These are phyloP conservation scores for Alternaria infectoria DNA, from an alignment of 2,329 filamentous ascomycete genomes.

Conservation along the genomic window DNA sequence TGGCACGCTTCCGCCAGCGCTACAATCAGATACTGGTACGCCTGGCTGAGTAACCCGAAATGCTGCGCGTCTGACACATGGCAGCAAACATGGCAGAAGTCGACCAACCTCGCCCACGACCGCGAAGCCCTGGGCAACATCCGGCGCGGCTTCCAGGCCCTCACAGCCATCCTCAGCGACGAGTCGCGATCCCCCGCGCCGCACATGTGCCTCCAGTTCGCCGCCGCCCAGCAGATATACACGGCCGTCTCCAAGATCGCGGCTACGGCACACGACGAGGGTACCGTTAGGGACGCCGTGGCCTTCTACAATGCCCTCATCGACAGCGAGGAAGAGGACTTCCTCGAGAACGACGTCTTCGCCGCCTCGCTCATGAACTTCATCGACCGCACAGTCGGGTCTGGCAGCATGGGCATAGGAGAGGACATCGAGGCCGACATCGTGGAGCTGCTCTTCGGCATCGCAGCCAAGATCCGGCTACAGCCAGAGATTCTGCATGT, in stretches of 20 bases:
- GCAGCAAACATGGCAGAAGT: constrained; percentile 67
- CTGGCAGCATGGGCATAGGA: constrained; percentile 74
- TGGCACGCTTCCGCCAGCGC: constrained; percentile 66
- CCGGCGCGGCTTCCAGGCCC: constrained; percentile 60
- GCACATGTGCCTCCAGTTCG: constrained; percentile 89
- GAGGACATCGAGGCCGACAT: constrained; percentile 85
- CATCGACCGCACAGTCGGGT: constrained; percentile 76
- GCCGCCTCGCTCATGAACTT: constrained; percentile 87
- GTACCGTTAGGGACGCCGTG: constrained; percentile 83
- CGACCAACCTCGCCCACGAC: constrained; percentile 59
- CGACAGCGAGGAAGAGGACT: constrained; percentile 95
- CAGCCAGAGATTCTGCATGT: constrained; percentile 85
- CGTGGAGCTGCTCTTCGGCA: constrained; percentile 92
- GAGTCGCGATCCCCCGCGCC: constrained; percentile 87
- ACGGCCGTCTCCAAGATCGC: constrained; percentile 89
- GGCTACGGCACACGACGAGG: constrained; percentile 81
- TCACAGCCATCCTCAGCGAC: constrained; percentile 77
- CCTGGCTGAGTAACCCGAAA: background rate
- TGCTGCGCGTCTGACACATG: constrained; percentile 16
- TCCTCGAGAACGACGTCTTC: constrained; percentile 85
- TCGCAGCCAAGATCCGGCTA: constrained; percentile 92
- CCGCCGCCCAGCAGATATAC: constrained; percentile 85
- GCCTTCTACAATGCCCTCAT: constrained; percentile 89
- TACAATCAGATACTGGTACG: constrained; percentile 65
- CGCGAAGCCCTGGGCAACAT: constrained; percentile 58